Conservation (phyloP, 176 grass and related monocot genomes). For the Carex cristatella region DNA sequence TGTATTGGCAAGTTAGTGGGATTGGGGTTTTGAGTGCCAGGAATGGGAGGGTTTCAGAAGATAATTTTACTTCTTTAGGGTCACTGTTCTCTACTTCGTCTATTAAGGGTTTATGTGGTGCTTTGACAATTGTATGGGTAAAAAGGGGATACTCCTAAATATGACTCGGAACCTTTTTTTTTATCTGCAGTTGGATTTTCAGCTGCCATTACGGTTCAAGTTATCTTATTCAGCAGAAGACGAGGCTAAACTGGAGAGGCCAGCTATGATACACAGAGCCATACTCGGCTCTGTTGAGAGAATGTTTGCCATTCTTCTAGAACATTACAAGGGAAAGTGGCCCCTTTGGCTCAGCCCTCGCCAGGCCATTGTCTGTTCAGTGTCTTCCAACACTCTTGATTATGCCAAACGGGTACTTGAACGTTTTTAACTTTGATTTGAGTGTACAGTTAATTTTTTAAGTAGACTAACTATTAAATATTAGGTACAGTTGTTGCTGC, state of each 20-base stretch:
- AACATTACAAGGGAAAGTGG: conserved; percentile 99
- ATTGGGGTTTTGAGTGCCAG: not conserved
- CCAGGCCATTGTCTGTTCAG: conserved; percentile 85
- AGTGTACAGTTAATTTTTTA: not conserved
- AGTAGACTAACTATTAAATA: not conserved
- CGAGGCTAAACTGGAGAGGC: conserved; percentile 90
- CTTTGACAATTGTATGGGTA: not conserved
- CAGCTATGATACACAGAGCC: conserved; percentile 95
- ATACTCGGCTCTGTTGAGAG: conserved; percentile 96
- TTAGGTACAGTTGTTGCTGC: not conserved
- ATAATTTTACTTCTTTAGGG: not conserved
- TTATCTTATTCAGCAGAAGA: conserved; percentile 89
- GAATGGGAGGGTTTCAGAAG: not conserved
- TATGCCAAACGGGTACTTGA: conserved; percentile 71
- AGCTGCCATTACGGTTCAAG: conserved; percentile 87
- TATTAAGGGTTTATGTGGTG: not conserved
- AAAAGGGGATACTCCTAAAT: not conserved
- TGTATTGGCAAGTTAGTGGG: not conserved
- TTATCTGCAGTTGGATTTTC: conserved; percentile 80
- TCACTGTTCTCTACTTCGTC: not conserved
- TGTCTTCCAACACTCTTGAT: conserved; percentile 57
- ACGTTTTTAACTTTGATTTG: conserved; percentile 6
- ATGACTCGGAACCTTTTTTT: conserved; percentile 25
- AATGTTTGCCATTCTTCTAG: conserved; percentile 97
- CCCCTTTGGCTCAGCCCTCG: conserved; percentile 97